Conservation (phyloP, 768 basidiomycete species). For the Steccherinum ochraceum region DNA sequence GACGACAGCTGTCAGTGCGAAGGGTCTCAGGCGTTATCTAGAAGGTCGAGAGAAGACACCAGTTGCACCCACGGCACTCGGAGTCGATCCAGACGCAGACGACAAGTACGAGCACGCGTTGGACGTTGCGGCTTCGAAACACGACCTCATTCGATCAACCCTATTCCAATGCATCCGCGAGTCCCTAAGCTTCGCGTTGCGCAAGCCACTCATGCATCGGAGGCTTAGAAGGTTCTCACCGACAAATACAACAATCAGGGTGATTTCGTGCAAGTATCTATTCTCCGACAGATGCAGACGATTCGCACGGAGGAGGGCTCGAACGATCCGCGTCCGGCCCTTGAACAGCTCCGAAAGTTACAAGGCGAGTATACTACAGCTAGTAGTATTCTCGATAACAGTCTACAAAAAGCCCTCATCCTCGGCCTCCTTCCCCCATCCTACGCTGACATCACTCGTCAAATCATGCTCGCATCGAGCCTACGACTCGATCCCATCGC, state of each 20-base stretch:
- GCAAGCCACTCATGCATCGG: background rate
- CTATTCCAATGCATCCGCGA: conserved; percentile 8
- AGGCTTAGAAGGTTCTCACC: conserved; percentile 8
- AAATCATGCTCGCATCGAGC: background rate
- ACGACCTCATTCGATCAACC: conserved; percentile 6
- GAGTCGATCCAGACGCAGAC: conserved; percentile 5
- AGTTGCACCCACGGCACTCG: background rate
- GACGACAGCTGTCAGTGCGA: conserved; percentile 4
- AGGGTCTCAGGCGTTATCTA: conserved; percentile 8
- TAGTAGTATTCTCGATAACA: conserved; percentile 6
- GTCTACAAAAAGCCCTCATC: conserved; percentile 8
- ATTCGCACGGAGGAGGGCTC: conserved; percentile 7
- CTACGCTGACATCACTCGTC: conserved; percentile 4
- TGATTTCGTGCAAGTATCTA: conserved; percentile 5
- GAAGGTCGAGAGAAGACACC: conserved; percentile 8
- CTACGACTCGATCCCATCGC: background rate
- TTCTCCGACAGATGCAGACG: conserved; percentile 5
- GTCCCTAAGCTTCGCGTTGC: conserved; percentile 7
- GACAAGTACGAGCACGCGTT: conserved; percentile 8
- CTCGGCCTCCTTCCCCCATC: conserved; percentile 9
- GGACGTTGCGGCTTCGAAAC: conserved; percentile 4
- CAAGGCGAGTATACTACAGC: conserved; percentile 10
- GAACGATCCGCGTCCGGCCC: conserved; percentile 5
- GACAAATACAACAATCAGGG: conserved; percentile 8
- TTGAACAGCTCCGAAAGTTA: conserved; percentile 10